Percentiles rank a stretch among this genome's conserved stretches.
Conservation (phyloP, 2,329 filamentous ascomycete genomes). For the Talaromyces rugulosus region DNA sequence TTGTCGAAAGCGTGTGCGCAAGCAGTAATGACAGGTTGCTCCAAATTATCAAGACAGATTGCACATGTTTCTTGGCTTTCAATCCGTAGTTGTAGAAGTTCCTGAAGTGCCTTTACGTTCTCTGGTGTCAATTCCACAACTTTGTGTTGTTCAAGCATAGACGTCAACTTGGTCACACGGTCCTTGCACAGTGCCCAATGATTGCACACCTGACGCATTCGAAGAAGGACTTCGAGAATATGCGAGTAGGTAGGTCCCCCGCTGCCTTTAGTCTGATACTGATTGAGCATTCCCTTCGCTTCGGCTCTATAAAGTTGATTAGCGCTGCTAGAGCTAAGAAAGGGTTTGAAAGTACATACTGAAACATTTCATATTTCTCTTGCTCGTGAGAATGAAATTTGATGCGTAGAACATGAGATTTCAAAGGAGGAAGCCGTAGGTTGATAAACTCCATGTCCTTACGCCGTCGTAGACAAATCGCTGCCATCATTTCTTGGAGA, state of each 20-base stretch:
- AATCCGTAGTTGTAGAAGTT: constrained; percentile 70
- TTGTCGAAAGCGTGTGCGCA: constrained; percentile 79
- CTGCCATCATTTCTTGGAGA: constrained; percentile 72
- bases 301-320: constrained; percentile 51
- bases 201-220: constrained; percentile 81
- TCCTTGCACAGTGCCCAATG: constrained; percentile 80
- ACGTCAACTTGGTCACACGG: constrained; percentile 68
- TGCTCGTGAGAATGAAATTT: constrained; percentile 69
- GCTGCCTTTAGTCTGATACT: constrained; percentile 47
- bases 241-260: constrained; percentile 60
- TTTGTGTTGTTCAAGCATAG: constrained; percentile 62
- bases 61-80: constrained; percentile 80
- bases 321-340: constrained; percentile 1
- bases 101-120: constrained; percentile 68
- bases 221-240: constrained; percentile 74
- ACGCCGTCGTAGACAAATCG: constrained; percentile 72
- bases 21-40: constrained; percentile 72
- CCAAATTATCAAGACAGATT: constrained; percentile 71
- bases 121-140: constrained; percentile 67
- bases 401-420: constrained; percentile 72
- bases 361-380: constrained; percentile 70
- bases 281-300: constrained; percentile 66
- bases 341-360: constrained; percentile 43
- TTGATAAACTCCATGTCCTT: constrained; percentile 90
- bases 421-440: constrained; percentile 70